Conservation (phyloP, 78 protist genomes). For the Dictyostelium purpureum region DNA sequence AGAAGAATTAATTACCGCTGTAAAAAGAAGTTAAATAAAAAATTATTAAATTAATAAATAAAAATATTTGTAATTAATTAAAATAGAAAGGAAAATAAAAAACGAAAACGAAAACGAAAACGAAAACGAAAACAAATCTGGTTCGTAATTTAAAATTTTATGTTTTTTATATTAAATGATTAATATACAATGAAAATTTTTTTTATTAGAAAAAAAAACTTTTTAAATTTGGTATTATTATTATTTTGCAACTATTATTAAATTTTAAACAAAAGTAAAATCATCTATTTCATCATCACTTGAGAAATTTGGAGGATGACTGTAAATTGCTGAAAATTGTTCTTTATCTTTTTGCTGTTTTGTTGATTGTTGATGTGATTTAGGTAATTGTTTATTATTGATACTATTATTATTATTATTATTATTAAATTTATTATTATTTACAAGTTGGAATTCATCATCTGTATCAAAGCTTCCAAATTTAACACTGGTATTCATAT, state of each 20-base stretch:
- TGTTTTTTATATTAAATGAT: too few species aligned
- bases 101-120: not conserved
- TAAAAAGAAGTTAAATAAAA: not conserved
- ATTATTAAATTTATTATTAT: not conserved
- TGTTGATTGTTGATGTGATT: not conserved
- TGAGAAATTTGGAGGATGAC: not conserved
- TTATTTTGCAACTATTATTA: not conserved
- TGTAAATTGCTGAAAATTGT: too few species aligned
- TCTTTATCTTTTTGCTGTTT: not conserved
- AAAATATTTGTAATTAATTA: not conserved
- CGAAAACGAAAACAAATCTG: too few species aligned
- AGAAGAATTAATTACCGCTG: not conserved
- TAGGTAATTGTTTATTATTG: not conserved
- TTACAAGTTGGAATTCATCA: not conserved
- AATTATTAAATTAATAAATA: not conserved
- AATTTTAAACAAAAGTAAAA: constrained; percentile 33
- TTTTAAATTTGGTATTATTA: too few species aligned
- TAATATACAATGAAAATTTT: too few species aligned
- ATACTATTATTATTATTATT: not conserved
- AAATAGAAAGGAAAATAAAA: not conserved
- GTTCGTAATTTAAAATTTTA: too few species aligned
- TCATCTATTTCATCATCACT: constrained; percentile 46
- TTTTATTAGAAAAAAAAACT: too few species aligned
- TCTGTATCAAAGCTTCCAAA: too few species aligned
- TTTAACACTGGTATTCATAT: not conserved